Conservation (phyloP, 768 basidiomycete species). For the Omphalotus guepiniiformis region DNA sequence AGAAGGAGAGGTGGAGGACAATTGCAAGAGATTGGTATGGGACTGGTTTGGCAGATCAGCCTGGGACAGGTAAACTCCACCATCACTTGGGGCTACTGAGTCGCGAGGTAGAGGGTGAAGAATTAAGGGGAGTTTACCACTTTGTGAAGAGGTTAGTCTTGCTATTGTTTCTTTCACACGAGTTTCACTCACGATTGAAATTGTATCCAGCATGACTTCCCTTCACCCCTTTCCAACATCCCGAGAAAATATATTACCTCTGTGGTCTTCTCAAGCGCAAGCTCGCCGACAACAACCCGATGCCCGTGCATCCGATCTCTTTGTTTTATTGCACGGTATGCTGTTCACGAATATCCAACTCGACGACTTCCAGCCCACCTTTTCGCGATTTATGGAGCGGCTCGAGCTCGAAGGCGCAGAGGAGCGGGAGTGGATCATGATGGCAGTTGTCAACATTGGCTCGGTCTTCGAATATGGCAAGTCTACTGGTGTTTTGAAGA, state of each 20-base stretch:
- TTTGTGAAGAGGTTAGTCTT: constrained; percentile 83
- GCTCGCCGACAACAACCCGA: constrained; percentile 74
- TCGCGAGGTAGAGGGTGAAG: constrained; percentile 78
- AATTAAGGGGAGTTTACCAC: constrained; percentile 85
- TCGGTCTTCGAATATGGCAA: constrained; percentile 87
- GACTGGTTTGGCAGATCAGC: constrained; percentile 79
- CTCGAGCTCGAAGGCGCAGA: constrained; percentile 77
- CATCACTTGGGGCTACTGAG: constrained; percentile 90
- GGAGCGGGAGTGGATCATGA: constrained; percentile 94
- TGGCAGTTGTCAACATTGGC: constrained; percentile 82
- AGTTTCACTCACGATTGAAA: not conserved
- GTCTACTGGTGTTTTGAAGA: constrained; percentile 63
- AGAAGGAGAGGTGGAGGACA: constrained; percentile 87
- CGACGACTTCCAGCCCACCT: constrained; percentile 81
- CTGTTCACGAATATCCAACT: constrained; percentile 93
- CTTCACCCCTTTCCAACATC: constrained; percentile 84
- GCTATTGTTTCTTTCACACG: constrained; percentile 5
- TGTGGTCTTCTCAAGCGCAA: constrained; percentile 82
- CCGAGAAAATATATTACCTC: constrained; percentile 81
- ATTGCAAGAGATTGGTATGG: constrained; percentile 94
- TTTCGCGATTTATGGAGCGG: constrained; percentile 84
- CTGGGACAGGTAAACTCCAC: constrained; percentile 92
- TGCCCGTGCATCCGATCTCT: constrained; percentile 69
- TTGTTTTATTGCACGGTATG: constrained; percentile 94
- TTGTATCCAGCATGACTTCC: constrained; percentile 71